A percentile compares a stretch with the other conserved stretches of the same genome.
Conservation (phyloP, 495 filamentous ascomycete genomes). For the Pseudomonodictys pantanalensis region DNA sequence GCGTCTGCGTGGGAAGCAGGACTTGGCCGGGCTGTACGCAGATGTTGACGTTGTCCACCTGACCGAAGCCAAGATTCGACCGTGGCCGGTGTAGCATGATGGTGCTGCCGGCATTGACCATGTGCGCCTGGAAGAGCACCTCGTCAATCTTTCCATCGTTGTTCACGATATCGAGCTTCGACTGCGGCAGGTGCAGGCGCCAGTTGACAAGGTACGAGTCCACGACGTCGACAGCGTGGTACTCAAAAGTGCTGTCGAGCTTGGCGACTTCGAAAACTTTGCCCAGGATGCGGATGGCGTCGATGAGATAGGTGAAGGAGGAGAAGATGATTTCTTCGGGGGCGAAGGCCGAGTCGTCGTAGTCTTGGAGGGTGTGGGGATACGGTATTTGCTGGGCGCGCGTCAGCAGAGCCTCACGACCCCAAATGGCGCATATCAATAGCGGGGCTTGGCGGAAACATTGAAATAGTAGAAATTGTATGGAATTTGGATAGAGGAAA, state of each 20-base stretch:
- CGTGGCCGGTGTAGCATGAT: conserved; percentile 74
- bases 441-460: no score
- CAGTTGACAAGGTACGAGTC: conserved; percentile 79
- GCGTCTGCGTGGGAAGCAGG: conserved; percentile 27
- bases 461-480: no score
- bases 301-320: conserved; percentile 73
- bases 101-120: conserved; percentile 69
- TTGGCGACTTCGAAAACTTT: conserved; percentile 59
- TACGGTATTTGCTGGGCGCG: conserved; percentile 56
- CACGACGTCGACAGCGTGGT: conserved; percentile 49
- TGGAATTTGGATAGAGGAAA: no score
- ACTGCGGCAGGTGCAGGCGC: conserved; percentile 72
- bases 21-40: conserved; percentile 32
- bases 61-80: conserved; percentile 41
- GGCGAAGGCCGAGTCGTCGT: conserved; percentile 59
- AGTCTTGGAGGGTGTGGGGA: conserved; percentile 63
- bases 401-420: no score
- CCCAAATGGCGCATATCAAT: no score
- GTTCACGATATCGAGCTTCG: conserved; percentile 69
- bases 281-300: conserved; percentile 61
- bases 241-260: conserved; percentile 24
- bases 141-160: conserved; percentile 72
- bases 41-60: conserved; percentile 32
- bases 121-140: conserved; percentile 88
- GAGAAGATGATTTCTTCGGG: conserved; percentile 65